Conservation (phyloP, 2,329 filamentous ascomycete genomes). For the Gnomoniopsis sp. region DNA sequence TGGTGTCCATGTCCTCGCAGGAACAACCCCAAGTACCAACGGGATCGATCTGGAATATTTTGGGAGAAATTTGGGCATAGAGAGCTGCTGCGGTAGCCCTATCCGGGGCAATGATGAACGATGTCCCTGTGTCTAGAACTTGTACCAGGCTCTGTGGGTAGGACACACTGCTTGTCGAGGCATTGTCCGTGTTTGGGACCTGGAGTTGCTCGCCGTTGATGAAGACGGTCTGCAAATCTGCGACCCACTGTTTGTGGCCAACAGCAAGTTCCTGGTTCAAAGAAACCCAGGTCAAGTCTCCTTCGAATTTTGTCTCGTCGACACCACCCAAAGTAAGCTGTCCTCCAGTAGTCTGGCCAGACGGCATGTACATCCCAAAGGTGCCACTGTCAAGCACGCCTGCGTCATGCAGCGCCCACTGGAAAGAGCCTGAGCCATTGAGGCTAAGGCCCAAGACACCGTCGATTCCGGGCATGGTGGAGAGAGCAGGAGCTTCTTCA, state of each 20-base stretch:
- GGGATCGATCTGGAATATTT: constrained; percentile 27
- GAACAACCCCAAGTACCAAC: constrained; percentile 30
- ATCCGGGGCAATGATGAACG: constrained; percentile 28
- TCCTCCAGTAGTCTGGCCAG: constrained; percentile 20
- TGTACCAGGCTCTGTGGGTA: constrained; percentile 15
- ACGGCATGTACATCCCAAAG: constrained; percentile 27
- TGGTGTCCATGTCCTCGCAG: constrained; percentile 25
- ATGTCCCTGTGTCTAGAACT: constrained; percentile 28
- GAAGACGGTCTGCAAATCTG: constrained; percentile 23
- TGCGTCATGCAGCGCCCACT: constrained; percentile 26
- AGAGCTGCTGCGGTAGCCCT: constrained; percentile 24
- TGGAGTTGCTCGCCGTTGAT: constrained; percentile 21
- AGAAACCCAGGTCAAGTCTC: constrained; percentile 21
- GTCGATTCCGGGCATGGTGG: constrained; percentile 11
- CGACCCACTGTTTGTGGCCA: constrained; percentile 21
- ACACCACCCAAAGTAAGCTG: constrained; percentile 29
- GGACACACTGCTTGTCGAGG: not conserved
- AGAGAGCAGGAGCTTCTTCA: constrained; percentile 3
- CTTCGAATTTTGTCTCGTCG: constrained; percentile 24
- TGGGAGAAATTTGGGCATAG: constrained; percentile 26
- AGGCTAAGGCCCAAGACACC: constrained; percentile 13
- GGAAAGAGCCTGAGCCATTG: constrained; percentile 15
- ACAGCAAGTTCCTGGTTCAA: constrained; percentile 18
- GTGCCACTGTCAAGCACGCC: constrained; percentile 23
- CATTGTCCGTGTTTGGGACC: constrained; percentile 9